Base-by-base conservation (phyloP, 2,329 filamentous ascomycete species). In the Microcyclospora tardicrescens region DNA sequence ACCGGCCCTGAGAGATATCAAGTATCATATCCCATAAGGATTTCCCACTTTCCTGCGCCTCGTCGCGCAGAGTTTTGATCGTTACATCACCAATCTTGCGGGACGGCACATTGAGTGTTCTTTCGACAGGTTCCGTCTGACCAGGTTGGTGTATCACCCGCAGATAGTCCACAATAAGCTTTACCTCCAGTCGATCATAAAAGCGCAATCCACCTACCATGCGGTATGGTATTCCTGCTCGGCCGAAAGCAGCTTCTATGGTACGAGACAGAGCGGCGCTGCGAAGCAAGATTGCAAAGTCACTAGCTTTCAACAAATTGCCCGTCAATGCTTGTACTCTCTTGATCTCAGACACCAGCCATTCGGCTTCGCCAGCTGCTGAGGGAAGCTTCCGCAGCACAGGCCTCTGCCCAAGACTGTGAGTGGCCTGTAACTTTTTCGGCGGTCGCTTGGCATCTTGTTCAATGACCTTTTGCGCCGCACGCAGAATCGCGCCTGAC, bases 121-220 rank as follows among this genome's bases (percentile, higher is more conserved):
- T 75, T 3, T 80, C 73, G 1, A 96, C 63, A 0, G 85, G 84
- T 55, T 95, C 87, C 50, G 87, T 93, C 56, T 93, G 87, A 34
- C 83, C 73, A 1, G 86, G 84, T 45, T 93, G 81, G 52, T 84
- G 76, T 27, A 95, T 77, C 3, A 93, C 80, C 27, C 86, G 75
- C 11, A 96, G 67, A 56, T 98, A 96, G 56, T 95, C 86, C 3
- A 96, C 62, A 1, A 96, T 58, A 6, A 85, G 71, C 58, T 91
- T 93, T 55, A 96, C 81, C 57, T 98, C 89, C 2, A 77, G 73
- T 37, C 91, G 77, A 49, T 98, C 91, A 53, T 93, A 96, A 58
- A 98, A 98, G 42, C 84, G 82, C 45, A 77, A 75, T 2, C 91
- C 89, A 51, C 81, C 89, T 37, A 96, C 79, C 87, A 96, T 95